A percentile compares a stretch with the other conserved stretches of the same genome.
These are phyloP conservation scores for Pistacia atlantica DNA, from an alignment of 345 rosid species.

Conservation along the genomic window DNA sequence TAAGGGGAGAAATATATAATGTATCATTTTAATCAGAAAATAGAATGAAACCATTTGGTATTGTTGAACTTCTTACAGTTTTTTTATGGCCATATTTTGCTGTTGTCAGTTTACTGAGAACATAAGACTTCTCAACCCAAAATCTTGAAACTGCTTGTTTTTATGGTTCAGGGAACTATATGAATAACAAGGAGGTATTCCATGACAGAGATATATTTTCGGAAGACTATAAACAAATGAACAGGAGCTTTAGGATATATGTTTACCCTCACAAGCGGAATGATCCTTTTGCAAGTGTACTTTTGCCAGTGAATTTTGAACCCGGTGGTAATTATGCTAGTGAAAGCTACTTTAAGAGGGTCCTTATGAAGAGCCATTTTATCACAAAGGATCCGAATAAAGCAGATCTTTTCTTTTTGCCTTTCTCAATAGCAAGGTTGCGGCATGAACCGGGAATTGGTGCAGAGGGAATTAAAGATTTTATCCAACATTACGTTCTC, in stretches of 20 bases:
- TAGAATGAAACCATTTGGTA: neutral
- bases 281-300: slow-evolving; percentile 48
- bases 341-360: slow-evolving; percentile 62
- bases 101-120: neutral
- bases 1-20: too few species aligned
- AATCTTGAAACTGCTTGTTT: slow-evolving; percentile 35
- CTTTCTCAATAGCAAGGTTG: slow-evolving; percentile 59
- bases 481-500: slow-evolving; percentile 39
- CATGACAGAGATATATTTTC: slow-evolving; percentile 50
- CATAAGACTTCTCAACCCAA: neutral
- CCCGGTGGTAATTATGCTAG: slow-evolving; percentile 61
- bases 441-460: slow-evolving; percentile 53
- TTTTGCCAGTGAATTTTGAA: slow-evolving; percentile 48
- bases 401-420: slow-evolving; percentile 60
- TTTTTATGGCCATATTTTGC: neutral
- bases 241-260: slow-evolving; percentile 56
- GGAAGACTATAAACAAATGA: slow-evolving; percentile 55
- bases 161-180: slow-evolving; percentile 45
- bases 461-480: slow-evolving; percentile 39
- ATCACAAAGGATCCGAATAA: slow-evolving; percentile 43
- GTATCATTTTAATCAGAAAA: neutral
- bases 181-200: slow-evolving; percentile 39
- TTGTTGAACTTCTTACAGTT: too few species aligned
- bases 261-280: slow-evolving; percentile 52
- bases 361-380: slow-evolving; percentile 51